Base-by-base conservation (phyloP, 2,329 filamentous ascomycete genomes). In the Elsinoe necatrix region DNA sequence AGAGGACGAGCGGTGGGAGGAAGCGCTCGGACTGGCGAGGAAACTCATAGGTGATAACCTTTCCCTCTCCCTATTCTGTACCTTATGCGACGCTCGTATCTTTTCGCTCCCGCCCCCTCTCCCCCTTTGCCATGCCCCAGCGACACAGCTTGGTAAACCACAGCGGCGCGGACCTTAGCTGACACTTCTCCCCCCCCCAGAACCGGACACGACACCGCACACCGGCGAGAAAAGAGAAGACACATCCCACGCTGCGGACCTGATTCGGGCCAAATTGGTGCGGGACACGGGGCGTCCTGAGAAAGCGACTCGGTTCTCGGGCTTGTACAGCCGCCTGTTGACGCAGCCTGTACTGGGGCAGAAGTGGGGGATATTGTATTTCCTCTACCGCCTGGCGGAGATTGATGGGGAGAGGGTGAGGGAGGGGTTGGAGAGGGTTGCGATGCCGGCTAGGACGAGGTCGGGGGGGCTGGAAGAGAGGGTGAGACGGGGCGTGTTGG, bases 321-420 rank as follows among this genome's bases (percentile, higher is more conserved):
- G 95, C 67, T 80, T 98, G 25, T 95, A 96, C 72, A 89, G 89
- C 31, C 82, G 89, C 57, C 80, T 98, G 16, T 77, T 96, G 23
- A 87, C 89, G n/a, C 83, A 96, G 62, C 91, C 91, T 0, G 91
- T 97, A 4, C 79, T 98, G 43, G 87, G 88, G 65, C 87, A 95
- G 71, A 98, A 98, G 79, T 97, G 91, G 90, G 89, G 87, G 2
- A 96, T 98, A 62, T 78, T 98, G 18, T 95, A 95, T 69, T 83
- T 98, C 41, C 80, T 98, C 41, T 87, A 93, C 69, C 84, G 89
- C 64, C 80, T 96, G 48, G 84, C 88, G 60, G 87, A 91, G 16
- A 55, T 48, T 21, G 57, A 64, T 12, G 23, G 45, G 12, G 59
- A 45, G 8, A 16, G 31, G 23, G 34, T 54, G 4, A 54, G 54